These are phyloP conservation scores for Nicotiana sylvestris DNA, from an alignment of 257 asterid species.

Conservation along the genomic window DNA sequence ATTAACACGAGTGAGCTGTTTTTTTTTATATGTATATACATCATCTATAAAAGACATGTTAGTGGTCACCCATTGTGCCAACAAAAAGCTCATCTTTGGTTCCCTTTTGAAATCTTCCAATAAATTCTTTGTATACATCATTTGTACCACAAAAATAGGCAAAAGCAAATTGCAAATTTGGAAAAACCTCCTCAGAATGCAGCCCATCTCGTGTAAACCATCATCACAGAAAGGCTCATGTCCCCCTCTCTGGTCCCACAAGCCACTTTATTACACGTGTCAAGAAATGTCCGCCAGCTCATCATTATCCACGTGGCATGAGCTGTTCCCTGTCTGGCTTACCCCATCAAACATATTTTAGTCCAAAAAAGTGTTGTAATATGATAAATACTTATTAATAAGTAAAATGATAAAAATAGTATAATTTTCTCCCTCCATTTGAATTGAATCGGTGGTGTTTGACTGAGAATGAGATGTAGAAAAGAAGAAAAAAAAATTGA, in stretches of 20 bases:
- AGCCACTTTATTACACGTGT: constrained; percentile 4
- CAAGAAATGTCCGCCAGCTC: constrained; percentile 1
- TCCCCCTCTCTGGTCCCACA: neutral
- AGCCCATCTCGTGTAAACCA: neutral
- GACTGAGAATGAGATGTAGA: too few relatives aligned
- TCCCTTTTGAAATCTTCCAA: neutral
- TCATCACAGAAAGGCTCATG: neutral
- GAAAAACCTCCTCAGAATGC: neutral
- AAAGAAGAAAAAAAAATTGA: too few relatives aligned
- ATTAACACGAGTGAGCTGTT: neutral
- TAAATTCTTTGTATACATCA: neutral
- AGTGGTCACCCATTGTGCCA: constrained; percentile 17
- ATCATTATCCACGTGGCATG: constrained; percentile 18
- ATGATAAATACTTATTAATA: too few relatives aligned
- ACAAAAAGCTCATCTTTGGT: constrained; percentile 10
- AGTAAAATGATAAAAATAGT: too few relatives aligned
- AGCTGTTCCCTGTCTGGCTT: neutral
- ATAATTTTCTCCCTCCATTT: too few relatives aligned
- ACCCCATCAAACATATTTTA: too few relatives aligned
- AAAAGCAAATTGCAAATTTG: neutral
- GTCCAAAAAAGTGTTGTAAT: too few relatives aligned
- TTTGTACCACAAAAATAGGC: neutral
- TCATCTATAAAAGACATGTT: constrained; percentile 14
- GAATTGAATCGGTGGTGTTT: too few relatives aligned
- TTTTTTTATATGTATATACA: neutral